Evolutionary conservation across 169 alveolate genomes (phyloP), one percentile per base, ranked within the genome.

Genomic region (Plasmodium vivax): DNA sequence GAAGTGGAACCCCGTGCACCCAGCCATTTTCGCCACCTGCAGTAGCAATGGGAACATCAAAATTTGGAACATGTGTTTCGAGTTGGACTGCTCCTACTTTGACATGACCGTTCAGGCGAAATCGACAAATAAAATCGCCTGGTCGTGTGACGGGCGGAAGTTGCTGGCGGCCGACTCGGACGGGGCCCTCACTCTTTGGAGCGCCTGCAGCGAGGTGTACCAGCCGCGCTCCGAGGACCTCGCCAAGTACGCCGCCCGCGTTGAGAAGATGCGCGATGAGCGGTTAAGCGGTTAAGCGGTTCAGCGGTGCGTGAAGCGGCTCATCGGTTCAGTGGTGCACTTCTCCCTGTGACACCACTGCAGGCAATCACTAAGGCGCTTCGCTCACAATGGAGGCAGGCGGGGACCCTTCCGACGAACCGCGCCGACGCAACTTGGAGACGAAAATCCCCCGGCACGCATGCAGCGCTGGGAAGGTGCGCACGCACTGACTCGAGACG

Each of bases 1-100:
- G 36, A 95, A 97, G 87, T 98, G 99, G 99, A 92, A 92, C 81
- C 96, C 95, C 8, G 80, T 56, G 1, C 91, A 91, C 45, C 95
- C 95, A 45, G 92, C 81, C 7, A 72, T 91, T 27, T 91, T 91
- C 56, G 91, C 95, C 41, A 51, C 95, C 16, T 68, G 95, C 58
- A 91, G 85, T 72, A 82, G 95, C 14, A 91, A 77, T 68, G 84
- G 92, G 1, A 81, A 91, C 16, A 91, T 91, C 2, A 82, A 68
- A 51, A 6, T 91, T 12, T 91, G 92, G 83, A 91, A 91, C 27
- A 68, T 91, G 10, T 91, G 85, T 5, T 47, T 68, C 14, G 95
- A 91, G 56, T 34, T 82, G 12, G 95, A 91, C 27, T 82, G 58
- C 41, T 54, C 92, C 36, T 91, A 32, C 19, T 91, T 62, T 74